phyloP scores from a whole-genome alignment of 164 flowering plant genomes.

The Nymphaea colorata region DNA sequence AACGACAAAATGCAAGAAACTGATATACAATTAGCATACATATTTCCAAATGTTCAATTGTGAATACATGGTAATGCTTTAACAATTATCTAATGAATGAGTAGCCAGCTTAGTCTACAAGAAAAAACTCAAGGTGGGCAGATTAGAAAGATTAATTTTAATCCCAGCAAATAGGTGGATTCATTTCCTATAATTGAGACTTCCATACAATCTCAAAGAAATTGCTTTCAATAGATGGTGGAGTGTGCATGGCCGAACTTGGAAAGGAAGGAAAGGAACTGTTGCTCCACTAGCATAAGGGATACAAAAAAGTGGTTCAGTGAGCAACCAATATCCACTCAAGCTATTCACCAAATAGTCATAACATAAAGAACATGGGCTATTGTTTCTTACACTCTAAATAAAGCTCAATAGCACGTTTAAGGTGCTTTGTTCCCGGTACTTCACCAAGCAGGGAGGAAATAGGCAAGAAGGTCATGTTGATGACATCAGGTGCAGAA shows the following conservation, averaged over 20 bases:
- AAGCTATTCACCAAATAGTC: not conserved
- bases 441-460: constrained; percentile 77
- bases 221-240: too few relatives aligned
- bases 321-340: not conserved
- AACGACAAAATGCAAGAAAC: too few relatives aligned
- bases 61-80: too few relatives aligned
- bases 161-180: not conserved
- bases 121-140: not conserved
- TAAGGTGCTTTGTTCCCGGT: constrained; percentile 69
- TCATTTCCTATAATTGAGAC: too few relatives aligned
- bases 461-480: constrained; percentile 86
- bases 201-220: too few relatives aligned
- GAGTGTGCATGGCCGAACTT: too few relatives aligned
- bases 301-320: not conserved
- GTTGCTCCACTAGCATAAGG: not conserved
- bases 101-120: not conserved
- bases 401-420: constrained; percentile 86
- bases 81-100: too few relatives aligned
- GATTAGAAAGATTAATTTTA: not conserved
- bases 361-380: not conserved
- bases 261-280: not conserved
- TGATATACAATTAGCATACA: too few relatives aligned
- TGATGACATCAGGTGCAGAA: constrained; percentile 81
- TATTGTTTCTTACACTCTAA: constrained; percentile 62
- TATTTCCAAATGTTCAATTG: too few relatives aligned